These are phyloP conservation scores for Fomitopsis pulvina DNA, from an alignment of 768 basidiomycete species.

Conservation along the genomic window DNA sequence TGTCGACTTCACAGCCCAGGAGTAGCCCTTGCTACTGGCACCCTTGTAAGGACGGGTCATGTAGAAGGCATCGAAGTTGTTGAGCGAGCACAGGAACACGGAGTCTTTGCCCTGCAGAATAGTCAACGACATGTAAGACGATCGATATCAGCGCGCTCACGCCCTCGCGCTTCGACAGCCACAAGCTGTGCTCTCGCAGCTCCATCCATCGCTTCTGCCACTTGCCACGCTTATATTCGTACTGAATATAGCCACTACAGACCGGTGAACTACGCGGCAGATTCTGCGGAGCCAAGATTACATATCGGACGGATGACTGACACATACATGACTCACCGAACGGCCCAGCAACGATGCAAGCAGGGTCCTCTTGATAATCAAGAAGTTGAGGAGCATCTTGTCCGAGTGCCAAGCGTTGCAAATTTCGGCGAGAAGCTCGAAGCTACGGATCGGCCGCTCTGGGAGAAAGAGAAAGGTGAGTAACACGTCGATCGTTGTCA, in stretches of 20 bases:
- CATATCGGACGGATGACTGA: slow-evolving; percentile 1
- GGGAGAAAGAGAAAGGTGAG: background rate
- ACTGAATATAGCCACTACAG: slow-evolving; percentile 68
- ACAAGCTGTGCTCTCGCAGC: slow-evolving; percentile 80
- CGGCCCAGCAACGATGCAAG: slow-evolving; percentile 54
- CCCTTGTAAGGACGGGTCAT: slow-evolving; percentile 73
- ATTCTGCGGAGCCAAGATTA: slow-evolving; percentile 36
- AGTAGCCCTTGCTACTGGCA: slow-evolving; percentile 61
- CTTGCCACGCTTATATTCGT: slow-evolving; percentile 87
- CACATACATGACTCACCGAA: slow-evolving; percentile 37
- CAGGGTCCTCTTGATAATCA: slow-evolving; percentile 71
- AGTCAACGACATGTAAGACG: slow-evolving; percentile 9
- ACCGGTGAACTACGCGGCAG: slow-evolving; percentile 40
- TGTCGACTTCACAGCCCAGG: slow-evolving; percentile 84
- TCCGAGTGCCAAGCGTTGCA: slow-evolving; percentile 86
- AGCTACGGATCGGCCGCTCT: slow-evolving; percentile 90
- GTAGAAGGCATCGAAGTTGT: slow-evolving; percentile 84
- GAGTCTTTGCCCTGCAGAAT: slow-evolving; percentile 74
- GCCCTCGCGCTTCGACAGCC: slow-evolving; percentile 84
- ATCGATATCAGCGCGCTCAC: slow-evolving; percentile 34
- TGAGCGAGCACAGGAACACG: slow-evolving; percentile 71
- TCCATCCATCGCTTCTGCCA: slow-evolving; percentile 93
- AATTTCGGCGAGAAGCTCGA: slow-evolving; percentile 75
- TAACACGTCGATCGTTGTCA: background rate
- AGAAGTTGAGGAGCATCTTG: slow-evolving; percentile 62